A percentile compares a stretch with the other conserved stretches of the same genome.
Conservation (phyloP, 2,329 filamentous ascomycete genomes). For the Penicillium sp. region DNA sequence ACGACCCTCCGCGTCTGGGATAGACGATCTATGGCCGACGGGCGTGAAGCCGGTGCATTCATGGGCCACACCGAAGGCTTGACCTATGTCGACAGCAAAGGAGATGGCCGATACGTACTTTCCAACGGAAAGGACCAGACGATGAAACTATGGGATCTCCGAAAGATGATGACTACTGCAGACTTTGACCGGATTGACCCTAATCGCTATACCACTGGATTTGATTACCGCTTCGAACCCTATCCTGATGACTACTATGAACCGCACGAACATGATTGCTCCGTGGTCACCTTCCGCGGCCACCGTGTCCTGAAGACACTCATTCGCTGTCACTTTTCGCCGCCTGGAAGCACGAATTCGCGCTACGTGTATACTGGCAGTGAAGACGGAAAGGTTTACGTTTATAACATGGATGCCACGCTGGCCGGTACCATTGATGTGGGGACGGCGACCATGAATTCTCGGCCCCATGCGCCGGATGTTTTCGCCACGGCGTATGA, state of each 20-base stretch:
- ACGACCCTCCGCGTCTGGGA: conserved; percentile 97
- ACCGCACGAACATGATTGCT: conserved; percentile 83
- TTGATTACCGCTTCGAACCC: conserved; percentile 65
- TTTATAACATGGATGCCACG: conserved; percentile 94
- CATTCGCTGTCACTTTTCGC: conserved; percentile 94
- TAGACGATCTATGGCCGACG: conserved; percentile 68
- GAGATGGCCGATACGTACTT: conserved; percentile 85
- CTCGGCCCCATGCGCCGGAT: conserved; percentile 60
- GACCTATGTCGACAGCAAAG: conserved; percentile 77
- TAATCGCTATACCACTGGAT: conserved; percentile 59
- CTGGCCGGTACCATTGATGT: conserved; percentile 79
- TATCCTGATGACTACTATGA: conserved; percentile 60
- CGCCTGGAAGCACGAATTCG: conserved; percentile 80
- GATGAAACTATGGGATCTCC: conserved; percentile 95
- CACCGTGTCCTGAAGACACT: conserved; percentile 87
- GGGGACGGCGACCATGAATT: conserved; percentile 67
- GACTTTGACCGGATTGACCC: conserved; percentile 58
- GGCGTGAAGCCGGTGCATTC: conserved; percentile 67
- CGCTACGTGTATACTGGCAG: conserved; percentile 93
- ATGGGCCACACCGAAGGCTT: conserved; percentile 68
- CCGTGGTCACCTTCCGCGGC: conserved; percentile 88
- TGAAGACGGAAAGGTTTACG: conserved; percentile 83
- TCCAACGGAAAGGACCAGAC: conserved; percentile 96
- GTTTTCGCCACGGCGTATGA: conserved; percentile 61
- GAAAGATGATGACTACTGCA: conserved; percentile 81